Conservation (phyloP, 2,329 filamentous ascomycete species). For the Lithohypha guttulata region DNA sequence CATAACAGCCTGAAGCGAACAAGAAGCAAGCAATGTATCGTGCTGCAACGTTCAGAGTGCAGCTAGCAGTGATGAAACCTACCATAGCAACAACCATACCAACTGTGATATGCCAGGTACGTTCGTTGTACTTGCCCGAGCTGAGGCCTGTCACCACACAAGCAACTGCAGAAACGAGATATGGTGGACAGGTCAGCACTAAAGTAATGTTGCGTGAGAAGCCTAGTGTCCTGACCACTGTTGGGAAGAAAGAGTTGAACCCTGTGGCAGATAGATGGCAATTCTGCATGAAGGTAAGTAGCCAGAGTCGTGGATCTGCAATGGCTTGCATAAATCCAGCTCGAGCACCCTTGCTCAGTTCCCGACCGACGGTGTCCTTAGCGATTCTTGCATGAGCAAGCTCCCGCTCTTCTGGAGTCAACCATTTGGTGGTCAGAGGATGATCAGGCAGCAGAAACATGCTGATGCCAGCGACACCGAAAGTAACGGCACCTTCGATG, state of each 20-base stretch:
- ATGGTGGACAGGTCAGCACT: slow-evolving; percentile 39
- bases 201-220: slow-evolving; percentile 29
- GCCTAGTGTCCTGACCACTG: slow-evolving; percentile 57
- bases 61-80: slow-evolving; percentile 32
- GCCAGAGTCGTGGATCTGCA: slow-evolving; percentile 2
- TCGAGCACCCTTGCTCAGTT: slow-evolving; percentile 17
- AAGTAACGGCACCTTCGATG: slow-evolving; percentile 42
- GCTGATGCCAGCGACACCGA: slow-evolving; percentile 31
- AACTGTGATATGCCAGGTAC: slow-evolving; percentile 23
- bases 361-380: slow-evolving; percentile 5
- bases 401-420: slow-evolving; percentile 25
- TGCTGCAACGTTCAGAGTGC: slow-evolving; percentile 29
- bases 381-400: slow-evolving; percentile 32
- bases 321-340: slow-evolving; percentile 19
- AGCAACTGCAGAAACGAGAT: slow-evolving; percentile 32
- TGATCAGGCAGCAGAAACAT: slow-evolving; percentile 33
- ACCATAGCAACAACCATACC: slow-evolving; percentile 27
- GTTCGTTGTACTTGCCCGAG: slow-evolving; percentile 20
- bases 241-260: slow-evolving; percentile 57
- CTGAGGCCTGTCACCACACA: slow-evolving; percentile 23
- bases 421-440: slow-evolving; percentile 29
- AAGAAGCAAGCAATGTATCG: slow-evolving; percentile 31
- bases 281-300: slow-evolving; percentile 4
- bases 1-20: slow-evolving; percentile 26
- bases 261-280: slow-evolving; percentile 38